Conservation (phyloP, 1,284 basidiomycete genomes). For the Cutaneotrichosporon cyanovorans region DNA sequence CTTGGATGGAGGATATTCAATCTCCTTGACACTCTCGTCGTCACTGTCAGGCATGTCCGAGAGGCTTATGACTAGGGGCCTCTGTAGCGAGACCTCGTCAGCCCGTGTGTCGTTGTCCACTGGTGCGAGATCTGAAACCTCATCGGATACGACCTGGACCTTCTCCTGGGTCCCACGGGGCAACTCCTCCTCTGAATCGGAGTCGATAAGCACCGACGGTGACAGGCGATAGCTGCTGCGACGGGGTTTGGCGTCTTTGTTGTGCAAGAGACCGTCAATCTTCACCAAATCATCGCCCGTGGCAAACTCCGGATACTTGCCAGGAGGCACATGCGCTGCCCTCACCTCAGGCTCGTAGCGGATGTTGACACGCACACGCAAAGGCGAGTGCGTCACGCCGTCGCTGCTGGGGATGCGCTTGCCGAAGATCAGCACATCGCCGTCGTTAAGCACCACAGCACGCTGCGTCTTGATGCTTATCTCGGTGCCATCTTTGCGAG, state of each 20-base stretch:
- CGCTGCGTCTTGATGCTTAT: not conserved
- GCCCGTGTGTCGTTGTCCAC: too few species aligned
- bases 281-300: not conserved
- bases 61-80: too few species aligned
- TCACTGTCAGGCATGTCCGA: conserved; percentile 1
- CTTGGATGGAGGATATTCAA: not conserved
- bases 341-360: too few species aligned
- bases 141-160: too few species aligned
- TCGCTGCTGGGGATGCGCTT: conserved; percentile 12
- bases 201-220: conserved; percentile 11
- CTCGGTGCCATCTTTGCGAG: not conserved
- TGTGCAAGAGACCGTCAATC: not conserved
- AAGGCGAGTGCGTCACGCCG: conserved; percentile 2
- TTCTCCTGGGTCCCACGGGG: conserved; percentile 1
- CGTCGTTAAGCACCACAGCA: conserved; percentile 20
- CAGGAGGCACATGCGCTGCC: not conserved
- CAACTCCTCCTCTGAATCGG: conserved; percentile 10
- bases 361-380: conserved; percentile 1
- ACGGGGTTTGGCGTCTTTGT: not conserved
- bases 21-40: not conserved
- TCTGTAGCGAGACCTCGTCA: too few species aligned
- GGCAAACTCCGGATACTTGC: not conserved
- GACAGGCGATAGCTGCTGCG: conserved; percentile 9
- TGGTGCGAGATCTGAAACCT: too few species aligned
- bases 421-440: conserved; percentile 39